Evolutionary conservation across 192 early-diverging fungal genomes (phyloP), one percentile per base, ranked within the genome.

Genomic region (Coemansia sp.): DNA sequence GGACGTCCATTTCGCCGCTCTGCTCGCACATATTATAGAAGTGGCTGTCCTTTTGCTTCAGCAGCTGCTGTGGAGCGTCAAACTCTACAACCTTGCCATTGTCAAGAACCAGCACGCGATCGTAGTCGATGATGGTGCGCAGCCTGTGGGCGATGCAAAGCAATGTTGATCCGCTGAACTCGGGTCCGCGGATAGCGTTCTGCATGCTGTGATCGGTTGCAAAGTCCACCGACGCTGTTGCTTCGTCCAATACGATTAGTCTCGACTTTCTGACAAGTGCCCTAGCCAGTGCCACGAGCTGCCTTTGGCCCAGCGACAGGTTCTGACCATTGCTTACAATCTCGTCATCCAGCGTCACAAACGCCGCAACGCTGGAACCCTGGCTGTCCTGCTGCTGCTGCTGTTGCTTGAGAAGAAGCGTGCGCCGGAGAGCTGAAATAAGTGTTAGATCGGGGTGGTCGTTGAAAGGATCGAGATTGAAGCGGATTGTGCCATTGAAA

Each of bases 81-180:
- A 86, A 92, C 68, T 97, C 95, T 4, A 83, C 86, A 8, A 96
- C 64, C 26, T 72, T 51, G 1, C 95, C 95, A 13, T 84, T 82
- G 64, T 92, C 90, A 68, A 94, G 46, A 4, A 96, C 93, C 66
- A 94, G 57, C n/a, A 95, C 84, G 21, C 88, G 82, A 68, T 95
- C 93, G 70, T 92, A 94, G 61, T 90, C 90, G 9, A 88, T 89
- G 55, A 95, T 88, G 1, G 93, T 94, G 39, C 87, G 81, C 42
- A 94, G 67, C 37, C 94, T 85, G 70, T 97, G 95, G 2, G 95
- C 95, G 72, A 97, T 93, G 42, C 87, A 89, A 13, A 97, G 73
- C 31, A 97, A 63, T 1, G 95, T 91, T 0, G 87, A 83, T 59
- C 87, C 63, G 30, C 77, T 72, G 66, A 94, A 91, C 57, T 87